Conservation (phyloP, 257 asterid genomes). For the Sherardia arvensis region DNA sequence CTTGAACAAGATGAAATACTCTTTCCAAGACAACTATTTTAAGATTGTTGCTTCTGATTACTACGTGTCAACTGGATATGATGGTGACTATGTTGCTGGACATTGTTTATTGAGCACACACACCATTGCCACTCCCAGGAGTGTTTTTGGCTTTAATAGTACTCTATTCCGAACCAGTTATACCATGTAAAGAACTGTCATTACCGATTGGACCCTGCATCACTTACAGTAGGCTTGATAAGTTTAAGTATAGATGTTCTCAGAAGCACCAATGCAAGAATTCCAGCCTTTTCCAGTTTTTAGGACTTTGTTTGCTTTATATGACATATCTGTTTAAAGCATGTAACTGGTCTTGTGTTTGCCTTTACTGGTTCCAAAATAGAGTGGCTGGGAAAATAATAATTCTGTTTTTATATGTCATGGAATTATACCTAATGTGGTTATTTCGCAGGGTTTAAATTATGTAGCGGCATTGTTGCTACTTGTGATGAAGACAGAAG, state of each 20-base stretch:
- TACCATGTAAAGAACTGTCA: neutral
- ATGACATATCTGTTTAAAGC: neutral
- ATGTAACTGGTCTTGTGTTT: neutral
- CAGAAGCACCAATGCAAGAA: neutral
- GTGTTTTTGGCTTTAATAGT: neutral
- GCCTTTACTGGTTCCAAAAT: slow-evolving; percentile 1
- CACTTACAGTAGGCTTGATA: neutral
- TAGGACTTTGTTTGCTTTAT: neutral
- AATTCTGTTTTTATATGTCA: neutral
- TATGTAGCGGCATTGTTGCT: slow-evolving; percentile 86
- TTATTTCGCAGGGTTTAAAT: slow-evolving; percentile 68
- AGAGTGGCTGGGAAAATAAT: neutral
- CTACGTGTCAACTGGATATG: neutral
- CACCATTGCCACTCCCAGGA: neutral
- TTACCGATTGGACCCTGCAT: no score
- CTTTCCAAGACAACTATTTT: neutral
- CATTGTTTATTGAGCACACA: neutral
- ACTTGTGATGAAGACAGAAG: slow-evolving; percentile 97
- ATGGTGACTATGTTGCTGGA: neutral
- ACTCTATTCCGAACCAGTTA: neutral
- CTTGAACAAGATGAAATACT: neutral
- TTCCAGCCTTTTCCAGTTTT: neutral
- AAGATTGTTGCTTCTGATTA: no score
- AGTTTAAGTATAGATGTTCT: neutral
- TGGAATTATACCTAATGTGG: neutral